Evolutionary conservation across 768 basidiomycete species (phyloP).

Genomic region (Termitomyces eurrhizus): DNA sequence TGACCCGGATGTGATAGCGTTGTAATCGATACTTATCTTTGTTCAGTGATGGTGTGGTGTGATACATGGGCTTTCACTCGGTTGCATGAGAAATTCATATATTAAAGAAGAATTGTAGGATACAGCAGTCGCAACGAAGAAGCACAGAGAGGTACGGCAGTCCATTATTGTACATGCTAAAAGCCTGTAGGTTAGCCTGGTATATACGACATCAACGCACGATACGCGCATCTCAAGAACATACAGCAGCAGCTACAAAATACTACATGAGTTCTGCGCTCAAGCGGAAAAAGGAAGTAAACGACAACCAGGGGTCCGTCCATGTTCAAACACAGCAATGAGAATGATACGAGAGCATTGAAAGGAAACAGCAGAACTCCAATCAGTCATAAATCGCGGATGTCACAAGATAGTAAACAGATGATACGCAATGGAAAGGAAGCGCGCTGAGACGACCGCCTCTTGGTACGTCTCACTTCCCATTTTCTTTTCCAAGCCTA

Average conservation of each 20-base stretch:
- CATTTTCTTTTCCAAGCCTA: constrained; percentile 29
- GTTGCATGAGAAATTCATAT: neutral
- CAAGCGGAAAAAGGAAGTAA: neutral
- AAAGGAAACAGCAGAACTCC: neutral
- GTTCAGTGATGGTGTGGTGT: neutral
- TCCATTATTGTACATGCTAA: constrained; percentile 3
- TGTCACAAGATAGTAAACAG: neutral
- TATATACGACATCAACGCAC: neutral
- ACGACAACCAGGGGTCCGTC: neutral
- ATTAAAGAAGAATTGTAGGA: neutral
- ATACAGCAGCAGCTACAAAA: neutral
- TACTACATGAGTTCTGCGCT: neutral
- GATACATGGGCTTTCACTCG: neutral
- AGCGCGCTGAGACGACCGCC: neutral
- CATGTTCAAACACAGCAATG: neutral
- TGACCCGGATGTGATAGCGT: neutral
- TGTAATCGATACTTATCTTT: neutral
- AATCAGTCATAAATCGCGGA: neutral
- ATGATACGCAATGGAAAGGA: neutral
- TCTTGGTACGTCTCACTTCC: constrained; percentile 17
- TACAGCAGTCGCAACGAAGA: neutral
- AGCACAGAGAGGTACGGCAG: neutral
- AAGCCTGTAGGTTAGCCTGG: constrained; percentile 1
- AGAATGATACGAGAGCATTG: neutral
- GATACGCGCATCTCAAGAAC: neutral